Evolutionary conservation across 2,329 filamentous ascomycete genomes (phyloP), one percentile per base, ranked within the genome.

Genomic region (Coccinonectria pachysandricola): DNA sequence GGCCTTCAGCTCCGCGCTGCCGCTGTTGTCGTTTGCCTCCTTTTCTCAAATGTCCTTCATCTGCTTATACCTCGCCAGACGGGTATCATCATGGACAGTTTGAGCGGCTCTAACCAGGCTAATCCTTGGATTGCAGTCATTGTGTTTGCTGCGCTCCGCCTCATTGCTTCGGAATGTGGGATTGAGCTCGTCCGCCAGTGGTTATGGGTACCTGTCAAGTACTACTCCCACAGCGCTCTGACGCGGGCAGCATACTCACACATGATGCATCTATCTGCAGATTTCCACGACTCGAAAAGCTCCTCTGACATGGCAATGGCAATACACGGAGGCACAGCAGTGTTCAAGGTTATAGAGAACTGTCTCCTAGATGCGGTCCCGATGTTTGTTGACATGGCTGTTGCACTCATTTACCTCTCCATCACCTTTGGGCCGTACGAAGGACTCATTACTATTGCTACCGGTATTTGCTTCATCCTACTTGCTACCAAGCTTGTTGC

Each of bases 31-130:
- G 21, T 81, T 2, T 80, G 80, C 39, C 61, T 91, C 12, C 50
- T 86, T n/a, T 59, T 65, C 26, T 71, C 76, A 29, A 84, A 87
- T 37, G 71, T 71, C 5, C 60, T 92, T 25, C 83, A 86, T 41
- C 61, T 93, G 9, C 57, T 92, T 21, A 73, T 85, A 16, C 85
- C 85, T n/a, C 70, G 80, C 12, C 82, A 91, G 47, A 71, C 88
- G 16, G 85, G 84, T 37, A 73, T 82, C 31, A 75, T 93, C 36
- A 77, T 83, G 37, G 74, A 91, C 43, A 71, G 71, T 34, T 57
- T 92, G 12, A 64, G 64, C 15, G 59, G 63, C 7, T 50, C 45
- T 18, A 62, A 65, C 21, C 53, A 60, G 21, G 60, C 52, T 30
- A 64, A 59, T 27, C 60, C 64, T 1, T 72, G 69, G 69, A 36